Evolutionary conservation across 192 early-diverging fungal species (phyloP).

Genomic region (Chytriomyces confervae): DNA sequence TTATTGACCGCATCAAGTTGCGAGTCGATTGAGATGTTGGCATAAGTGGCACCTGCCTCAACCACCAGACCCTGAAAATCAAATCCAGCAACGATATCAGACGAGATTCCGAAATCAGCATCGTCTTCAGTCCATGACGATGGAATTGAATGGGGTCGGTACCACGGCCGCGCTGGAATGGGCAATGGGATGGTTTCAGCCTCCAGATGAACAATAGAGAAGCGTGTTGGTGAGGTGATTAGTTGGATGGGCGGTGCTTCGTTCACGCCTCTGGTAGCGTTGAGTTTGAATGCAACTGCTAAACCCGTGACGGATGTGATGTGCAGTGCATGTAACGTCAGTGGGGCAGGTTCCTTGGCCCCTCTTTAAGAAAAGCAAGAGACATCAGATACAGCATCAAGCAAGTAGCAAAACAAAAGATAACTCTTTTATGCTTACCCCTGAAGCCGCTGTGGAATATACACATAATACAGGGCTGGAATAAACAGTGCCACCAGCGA

Average conservation of each 20-base stretch:
- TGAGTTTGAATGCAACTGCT: constrained; percentile 7
- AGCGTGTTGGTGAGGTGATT: constrained; percentile 1
- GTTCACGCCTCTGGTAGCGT: not conserved
- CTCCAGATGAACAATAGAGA: constrained; percentile 6
- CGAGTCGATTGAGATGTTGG: constrained; percentile 5
- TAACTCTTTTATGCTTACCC: not conserved
- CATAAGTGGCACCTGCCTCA: not conserved
- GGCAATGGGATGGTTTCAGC: constrained; percentile 4
- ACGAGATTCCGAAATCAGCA: not conserved
- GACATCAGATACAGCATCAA: not conserved
- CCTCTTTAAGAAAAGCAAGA: not conserved
- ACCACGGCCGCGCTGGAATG: not conserved
- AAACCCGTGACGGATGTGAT: constrained; percentile 8
- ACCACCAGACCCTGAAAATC: constrained; percentile 17
- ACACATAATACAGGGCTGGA: not conserved
- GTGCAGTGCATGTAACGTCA: not conserved
- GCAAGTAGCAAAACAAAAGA: not conserved
- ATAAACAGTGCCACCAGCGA: no score
- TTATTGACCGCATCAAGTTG: constrained; percentile 6
- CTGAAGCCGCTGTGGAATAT: constrained; percentile 23
- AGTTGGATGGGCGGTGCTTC: constrained; percentile 8
- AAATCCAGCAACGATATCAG: constrained; percentile 3
- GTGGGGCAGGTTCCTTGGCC: not conserved
- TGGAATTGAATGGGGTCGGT: not conserved
- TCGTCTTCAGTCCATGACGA: constrained; percentile 6